Conservation (phyloP, 2,329 filamentous ascomycete species). For the Fusarium liriodendri region DNA sequence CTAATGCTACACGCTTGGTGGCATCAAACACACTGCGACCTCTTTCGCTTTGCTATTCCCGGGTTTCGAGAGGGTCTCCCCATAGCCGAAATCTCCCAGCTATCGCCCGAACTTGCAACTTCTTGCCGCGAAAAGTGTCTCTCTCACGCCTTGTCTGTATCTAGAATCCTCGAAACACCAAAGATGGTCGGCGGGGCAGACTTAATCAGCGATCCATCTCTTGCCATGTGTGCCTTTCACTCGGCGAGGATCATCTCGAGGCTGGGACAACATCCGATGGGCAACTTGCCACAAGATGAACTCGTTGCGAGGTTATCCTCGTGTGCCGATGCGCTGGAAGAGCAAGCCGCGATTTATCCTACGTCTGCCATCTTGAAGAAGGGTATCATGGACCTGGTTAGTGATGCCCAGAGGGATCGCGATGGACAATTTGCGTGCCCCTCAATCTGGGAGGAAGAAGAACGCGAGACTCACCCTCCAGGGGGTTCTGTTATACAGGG, state of each 20-base stretch:
- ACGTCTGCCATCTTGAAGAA: slow-evolving; percentile 8
- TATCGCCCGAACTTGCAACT: slow-evolving; percentile 1
- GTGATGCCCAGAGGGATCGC: slow-evolving; percentile 3
- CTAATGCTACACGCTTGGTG: slow-evolving; percentile 43
- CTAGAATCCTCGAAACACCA: neutral
- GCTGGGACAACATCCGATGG: slow-evolving; percentile 19
- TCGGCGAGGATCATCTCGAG: slow-evolving; percentile 26
- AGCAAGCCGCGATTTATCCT: neutral
- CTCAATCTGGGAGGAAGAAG: slow-evolving; percentile 25
- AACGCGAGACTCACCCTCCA: neutral
- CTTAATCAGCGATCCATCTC: slow-evolving; percentile 19
- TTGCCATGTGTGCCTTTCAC: slow-evolving; percentile 28
- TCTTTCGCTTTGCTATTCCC: slow-evolving; percentile 38
- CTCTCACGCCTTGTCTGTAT: slow-evolving; percentile 10
- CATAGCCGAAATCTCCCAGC: neutral
- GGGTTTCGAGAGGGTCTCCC: slow-evolving; percentile 23
- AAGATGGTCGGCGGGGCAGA: neutral
- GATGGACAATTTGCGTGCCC: slow-evolving; percentile 1
- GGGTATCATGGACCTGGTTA: slow-evolving; percentile 14
- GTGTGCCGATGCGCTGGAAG: neutral
- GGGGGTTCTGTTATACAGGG: neutral
- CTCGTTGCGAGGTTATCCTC: neutral
- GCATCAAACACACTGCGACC: slow-evolving; percentile 42
- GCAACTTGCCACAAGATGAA: slow-evolving; percentile 1
- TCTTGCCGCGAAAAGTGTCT: slow-evolving; percentile 19